phyloP scores from a whole-genome alignment of 2,329 filamentous ascomycete species.

The Chaetomium olivaceum region DNA sequence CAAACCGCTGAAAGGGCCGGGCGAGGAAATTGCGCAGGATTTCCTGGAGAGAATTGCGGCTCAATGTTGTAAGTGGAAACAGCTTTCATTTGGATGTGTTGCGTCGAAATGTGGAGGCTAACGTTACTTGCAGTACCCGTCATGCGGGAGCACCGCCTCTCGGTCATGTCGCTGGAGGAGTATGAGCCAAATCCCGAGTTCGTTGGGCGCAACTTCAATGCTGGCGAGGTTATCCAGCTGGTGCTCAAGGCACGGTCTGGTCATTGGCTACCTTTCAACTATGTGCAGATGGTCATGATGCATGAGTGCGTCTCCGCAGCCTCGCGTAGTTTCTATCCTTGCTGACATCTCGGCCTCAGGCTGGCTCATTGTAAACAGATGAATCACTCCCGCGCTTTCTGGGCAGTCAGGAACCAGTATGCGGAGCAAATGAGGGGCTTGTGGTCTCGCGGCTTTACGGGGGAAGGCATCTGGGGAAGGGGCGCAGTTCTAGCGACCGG shows the following conservation, averaged over 20 bases:
- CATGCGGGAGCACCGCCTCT: slow-evolving; percentile 66
- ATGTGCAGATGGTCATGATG: slow-evolving; percentile 95
- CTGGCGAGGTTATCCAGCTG: slow-evolving; percentile 81
- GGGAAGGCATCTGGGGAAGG: slow-evolving; percentile 81
- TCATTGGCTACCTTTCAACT: slow-evolving; percentile 76
- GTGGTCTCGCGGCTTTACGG: slow-evolving; percentile 70
- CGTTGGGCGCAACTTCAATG: slow-evolving; percentile 86
- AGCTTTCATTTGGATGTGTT: too few relatives aligned
- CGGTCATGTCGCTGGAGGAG: slow-evolving; percentile 73
- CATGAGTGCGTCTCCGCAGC: slow-evolving; percentile 58
- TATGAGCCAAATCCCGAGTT: slow-evolving; percentile 81
- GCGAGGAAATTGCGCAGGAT: slow-evolving; percentile 63
- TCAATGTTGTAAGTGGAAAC: slow-evolving; percentile 61
- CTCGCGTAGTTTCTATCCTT: too few relatives aligned
- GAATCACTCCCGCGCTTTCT: slow-evolving; percentile 83
- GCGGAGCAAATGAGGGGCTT: slow-evolving; percentile 69
- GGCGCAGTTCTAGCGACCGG: slow-evolving; percentile 65
- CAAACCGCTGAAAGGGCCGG: slow-evolving; percentile 68
- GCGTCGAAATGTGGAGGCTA: background rate
- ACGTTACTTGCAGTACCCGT: slow-evolving; percentile 55
- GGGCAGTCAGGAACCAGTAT: slow-evolving; percentile 74
- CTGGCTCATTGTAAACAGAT: slow-evolving; percentile 87
- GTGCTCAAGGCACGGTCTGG: slow-evolving; percentile 70
- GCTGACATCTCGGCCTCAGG: slow-evolving; percentile 37
- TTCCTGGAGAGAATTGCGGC: slow-evolving; percentile 78